Evolutionary conservation across 768 basidiomycete species (phyloP), one percentile per base, ranked within the genome.

Genomic region (Amyloporia xantha): DNA sequence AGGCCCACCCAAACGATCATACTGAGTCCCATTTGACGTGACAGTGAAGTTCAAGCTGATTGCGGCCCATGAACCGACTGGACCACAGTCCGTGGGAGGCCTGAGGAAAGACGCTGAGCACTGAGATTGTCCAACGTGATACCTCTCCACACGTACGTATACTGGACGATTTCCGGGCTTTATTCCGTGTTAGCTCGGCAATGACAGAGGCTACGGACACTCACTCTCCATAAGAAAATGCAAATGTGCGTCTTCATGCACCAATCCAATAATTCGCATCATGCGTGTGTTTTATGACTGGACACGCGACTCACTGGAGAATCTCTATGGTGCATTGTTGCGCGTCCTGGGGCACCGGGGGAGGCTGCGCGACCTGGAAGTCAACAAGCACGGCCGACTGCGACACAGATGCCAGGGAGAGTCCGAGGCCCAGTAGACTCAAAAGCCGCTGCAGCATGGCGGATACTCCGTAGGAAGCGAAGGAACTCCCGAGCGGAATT

Each of bases 11-110:
- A 58, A 30, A 21, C 86, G 76, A 59, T 86, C 85, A 50, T 77
- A 87, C 60, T 87, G 85, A 5, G 82, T 84, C 39, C 87, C 87
- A 47, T 86, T 89, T 48, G 79, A 81, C 2, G 84, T 83, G 17
- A 83, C 84, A 0, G 87, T 88, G 55, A 87, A 81, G 61, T 88
- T 88, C 28, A 89, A 68, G 7, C 79, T 84, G 26, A 90, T 72
- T 0, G 78, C 86, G 5, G 83, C 77, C 87, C 87, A 90, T 4
- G 82, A 77, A 1, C 87, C 85, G 19, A 74, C 68, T 2, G 71
- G 61, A 13, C 87, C 86, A 62, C 87, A 90, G 56, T 82, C 76
- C 9, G 77, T 76, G 0, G 86, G 85, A 21, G 87, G 87, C 20
- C 84, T 87, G 53, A 5, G 41, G 21, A 30, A 21, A 11, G 23